phyloP scores from a whole-genome alignment of 768 basidiomycete genomes.

The Pleurotus giganteus region DNA sequence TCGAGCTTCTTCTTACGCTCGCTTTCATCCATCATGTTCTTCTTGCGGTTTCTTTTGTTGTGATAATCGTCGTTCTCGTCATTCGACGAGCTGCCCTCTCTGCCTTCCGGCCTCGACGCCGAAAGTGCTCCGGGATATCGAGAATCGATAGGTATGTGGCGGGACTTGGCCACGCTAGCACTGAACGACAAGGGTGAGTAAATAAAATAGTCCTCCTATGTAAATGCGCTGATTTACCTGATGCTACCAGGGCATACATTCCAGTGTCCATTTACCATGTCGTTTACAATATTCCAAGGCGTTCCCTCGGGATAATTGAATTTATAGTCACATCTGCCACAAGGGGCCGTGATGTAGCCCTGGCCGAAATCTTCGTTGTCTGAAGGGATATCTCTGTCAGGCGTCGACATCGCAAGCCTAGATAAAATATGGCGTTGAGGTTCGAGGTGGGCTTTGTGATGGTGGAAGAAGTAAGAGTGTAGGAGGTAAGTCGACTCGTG shows the following conservation, averaged over 20 bases:
- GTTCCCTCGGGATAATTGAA: constrained; percentile 12
- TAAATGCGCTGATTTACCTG: constrained; percentile 5
- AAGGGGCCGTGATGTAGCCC: not conserved
- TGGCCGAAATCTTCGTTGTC: constrained; percentile 5
- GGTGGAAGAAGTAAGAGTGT: constrained; percentile 4
- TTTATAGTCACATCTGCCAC: constrained; percentile 8
- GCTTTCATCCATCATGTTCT: constrained; percentile 15
- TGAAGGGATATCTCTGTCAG: not conserved
- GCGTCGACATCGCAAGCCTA: not conserved
- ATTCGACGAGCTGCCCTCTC: constrained; percentile 6
- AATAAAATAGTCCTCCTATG: not conserved
- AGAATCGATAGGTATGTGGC: constrained; percentile 6
- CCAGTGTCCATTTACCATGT: constrained; percentile 13
- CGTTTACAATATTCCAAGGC: constrained; percentile 11
- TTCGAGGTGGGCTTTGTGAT: not conserved
- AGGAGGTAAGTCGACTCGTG: constrained; percentile 10
- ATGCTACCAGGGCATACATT: constrained; percentile 12
- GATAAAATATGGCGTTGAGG: not conserved
- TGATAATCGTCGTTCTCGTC: constrained; percentile 3
- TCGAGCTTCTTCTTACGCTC: constrained; percentile 15
- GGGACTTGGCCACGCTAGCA: constrained; percentile 6
- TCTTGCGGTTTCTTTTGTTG: constrained; percentile 9
- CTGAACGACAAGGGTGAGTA: not conserved
- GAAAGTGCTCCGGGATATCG: not conserved
- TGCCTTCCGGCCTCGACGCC: not conserved